Evolutionary conservation across 345 rosid species (phyloP).

Genomic region (Nasturtium officinale): DNA sequence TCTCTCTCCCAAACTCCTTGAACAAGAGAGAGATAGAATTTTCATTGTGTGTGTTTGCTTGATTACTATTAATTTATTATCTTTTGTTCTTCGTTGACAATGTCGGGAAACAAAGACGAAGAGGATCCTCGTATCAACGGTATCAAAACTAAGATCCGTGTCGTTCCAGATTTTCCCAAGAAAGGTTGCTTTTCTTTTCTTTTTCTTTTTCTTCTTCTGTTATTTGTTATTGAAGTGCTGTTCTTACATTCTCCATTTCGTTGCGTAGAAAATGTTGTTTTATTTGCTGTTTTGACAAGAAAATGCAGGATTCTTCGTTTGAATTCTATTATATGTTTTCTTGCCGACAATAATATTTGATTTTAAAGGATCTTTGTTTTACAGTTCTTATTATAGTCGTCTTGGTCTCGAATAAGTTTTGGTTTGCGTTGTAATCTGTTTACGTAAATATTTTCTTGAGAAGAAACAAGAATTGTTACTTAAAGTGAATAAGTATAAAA

Average conservation of each 20-base stretch:
- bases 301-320: constrained; percentile 21
- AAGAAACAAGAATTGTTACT: not conserved
- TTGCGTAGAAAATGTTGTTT: constrained; percentile 28
- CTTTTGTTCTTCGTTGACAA: constrained; percentile 45
- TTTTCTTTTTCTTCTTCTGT: not conserved
- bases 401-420: constrained; percentile 8
- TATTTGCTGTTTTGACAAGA: not conserved
- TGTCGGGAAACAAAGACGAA: constrained; percentile 63
- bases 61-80: constrained; percentile 9
- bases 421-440: not conserved
- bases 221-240: not conserved
- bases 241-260: constrained; percentile 18
- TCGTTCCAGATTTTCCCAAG: constrained; percentile 85
- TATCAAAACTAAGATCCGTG: constrained; percentile 79
- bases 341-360: not conserved
- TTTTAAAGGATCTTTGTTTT: not conserved
- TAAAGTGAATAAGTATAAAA: not conserved
- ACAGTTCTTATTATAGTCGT: not conserved
- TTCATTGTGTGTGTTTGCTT: not conserved
- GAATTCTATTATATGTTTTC: constrained; percentile 12
- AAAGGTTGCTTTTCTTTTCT: constrained; percentile 49
- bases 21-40: constrained; percentile 25
- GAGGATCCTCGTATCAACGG: constrained; percentile 75
- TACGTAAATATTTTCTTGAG: not conserved
- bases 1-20: constrained; percentile 20